Evolutionary conservation across 1,284 basidiomycete genomes (phyloP).

Genomic region (Caloboletus inedulis): DNA sequence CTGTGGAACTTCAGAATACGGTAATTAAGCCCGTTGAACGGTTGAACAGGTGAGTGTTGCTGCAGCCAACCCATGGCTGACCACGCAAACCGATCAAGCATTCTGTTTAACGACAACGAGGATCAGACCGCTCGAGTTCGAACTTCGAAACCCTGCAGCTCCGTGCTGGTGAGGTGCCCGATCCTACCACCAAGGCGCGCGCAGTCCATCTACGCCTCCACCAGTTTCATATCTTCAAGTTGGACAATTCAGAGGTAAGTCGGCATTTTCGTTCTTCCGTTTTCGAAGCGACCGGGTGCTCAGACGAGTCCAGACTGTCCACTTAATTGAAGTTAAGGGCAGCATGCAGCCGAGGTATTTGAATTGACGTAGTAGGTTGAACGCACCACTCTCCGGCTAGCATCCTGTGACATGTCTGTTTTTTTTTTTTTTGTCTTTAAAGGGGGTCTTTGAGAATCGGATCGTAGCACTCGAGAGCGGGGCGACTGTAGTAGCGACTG

Average conservation of each 20-base stretch:
- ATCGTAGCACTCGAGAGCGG: conserved; percentile 85
- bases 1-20: too few relatives aligned
- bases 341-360: conserved; percentile 86
- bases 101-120: not conserved
- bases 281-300: not conserved
- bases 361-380: conserved; percentile 55
- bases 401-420: not conserved
- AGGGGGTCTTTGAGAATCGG: conserved; percentile 84
- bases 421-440: not conserved
- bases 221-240: conserved; percentile 81
- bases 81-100: not conserved
- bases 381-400: not conserved
- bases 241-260: conserved; percentile 64
- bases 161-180: conserved; percentile 76
- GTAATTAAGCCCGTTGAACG: too few relatives aligned
- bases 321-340: too few relatives aligned
- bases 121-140: conserved; percentile 47
- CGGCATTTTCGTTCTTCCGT: not conserved
- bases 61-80: not conserved
- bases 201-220: conserved; percentile 78
- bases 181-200: conserved; percentile 71
- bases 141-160: conserved; percentile 84
- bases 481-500: conserved; percentile 72
- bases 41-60: conserved; percentile 16
- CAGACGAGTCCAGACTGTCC: not conserved